Percentiles rank a stretch among this genome's conserved stretches.
phyloP scores from a whole-genome alignment of 441 rosid species.

The Breynia disticha region DNA sequence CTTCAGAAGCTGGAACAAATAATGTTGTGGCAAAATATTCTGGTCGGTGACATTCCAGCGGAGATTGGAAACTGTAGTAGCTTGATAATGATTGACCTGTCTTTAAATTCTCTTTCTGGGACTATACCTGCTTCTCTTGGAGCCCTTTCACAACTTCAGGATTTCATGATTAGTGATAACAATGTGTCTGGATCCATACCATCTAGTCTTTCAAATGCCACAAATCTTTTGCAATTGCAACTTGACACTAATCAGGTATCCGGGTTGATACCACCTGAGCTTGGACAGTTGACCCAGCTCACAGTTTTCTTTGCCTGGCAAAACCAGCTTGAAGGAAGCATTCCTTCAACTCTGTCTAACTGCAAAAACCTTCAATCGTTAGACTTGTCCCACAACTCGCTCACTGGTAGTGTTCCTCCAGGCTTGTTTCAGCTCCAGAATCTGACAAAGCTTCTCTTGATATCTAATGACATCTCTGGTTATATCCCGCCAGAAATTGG shows the following conservation, averaged over 20 bases:
- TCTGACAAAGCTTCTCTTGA: conserved; percentile 76
- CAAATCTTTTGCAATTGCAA: conserved; percentile 66
- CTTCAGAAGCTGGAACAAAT: conserved; percentile 63
- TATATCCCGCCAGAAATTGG: conserved; percentile 67
- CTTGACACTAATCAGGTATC: conserved; percentile 79
- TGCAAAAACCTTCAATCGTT: conserved; percentile 70
- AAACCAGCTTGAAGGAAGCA: conserved; percentile 93
- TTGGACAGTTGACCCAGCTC: conserved; percentile 57
- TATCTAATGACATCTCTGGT: conserved; percentile 79
- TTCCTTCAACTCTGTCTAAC: conserved; percentile 58
- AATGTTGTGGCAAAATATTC: conserved; percentile 74
- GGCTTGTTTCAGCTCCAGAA: conserved; percentile 73
- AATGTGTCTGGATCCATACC: conserved; percentile 86
- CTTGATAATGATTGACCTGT: conserved; percentile 64
- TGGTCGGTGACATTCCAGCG: conserved; percentile 68
- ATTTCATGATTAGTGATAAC: conserved; percentile 87
- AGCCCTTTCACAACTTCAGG: conserved; percentile 47
- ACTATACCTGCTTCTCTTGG: conserved; percentile 70
- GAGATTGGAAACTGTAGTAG: conserved; percentile 78
- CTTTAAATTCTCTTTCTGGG: conserved; percentile 75
- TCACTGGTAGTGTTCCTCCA: conserved; percentile 74
- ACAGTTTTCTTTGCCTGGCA: conserved; percentile 83
- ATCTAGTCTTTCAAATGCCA: conserved; percentile 46
- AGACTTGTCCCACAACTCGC: conserved; percentile 77
- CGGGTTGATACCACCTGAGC: conserved; percentile 73